Conservation (phyloP, 805 yeast genomes). For the Candida jianshihensis region DNA sequence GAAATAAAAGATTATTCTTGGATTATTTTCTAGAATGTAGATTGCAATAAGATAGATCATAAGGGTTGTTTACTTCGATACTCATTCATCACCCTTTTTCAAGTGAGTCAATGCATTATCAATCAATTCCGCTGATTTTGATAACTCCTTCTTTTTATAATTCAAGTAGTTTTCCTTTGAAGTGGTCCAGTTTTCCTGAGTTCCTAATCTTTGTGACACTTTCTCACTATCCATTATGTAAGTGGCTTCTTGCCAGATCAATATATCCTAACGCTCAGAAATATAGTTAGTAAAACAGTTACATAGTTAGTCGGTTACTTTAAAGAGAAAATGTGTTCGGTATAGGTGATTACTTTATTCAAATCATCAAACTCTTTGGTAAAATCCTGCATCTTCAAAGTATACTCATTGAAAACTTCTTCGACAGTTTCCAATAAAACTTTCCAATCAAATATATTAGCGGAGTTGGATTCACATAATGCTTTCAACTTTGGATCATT, state of each 20-base stretch:
- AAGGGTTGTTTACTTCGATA: neutral
- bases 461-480: neutral
- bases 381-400: conserved; percentile 14
- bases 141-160: conserved; percentile 14
- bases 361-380: conserved; percentile 17
- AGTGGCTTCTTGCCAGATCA: conserved; percentile 22
- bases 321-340: neutral
- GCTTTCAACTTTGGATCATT: neutral
- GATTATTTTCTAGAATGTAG: too few relatives aligned
- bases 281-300: neutral
- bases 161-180: conserved; percentile 15
- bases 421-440: conserved; percentile 11
- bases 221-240: conserved; percentile 19
- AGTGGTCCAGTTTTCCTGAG: conserved; percentile 18
- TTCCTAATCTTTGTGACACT: conserved; percentile 11
- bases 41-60: neutral
- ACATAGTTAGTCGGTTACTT: neutral
- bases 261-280: conserved; percentile 12
- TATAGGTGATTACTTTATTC: conserved; percentile 10
- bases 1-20: neutral
- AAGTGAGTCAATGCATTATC: conserved; percentile 18
- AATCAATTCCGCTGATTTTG: conserved; percentile 18
- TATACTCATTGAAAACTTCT: conserved; percentile 14
- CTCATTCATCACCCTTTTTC: conserved; percentile 1
- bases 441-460: conserved; percentile 10